Base-by-base conservation (phyloP, 768 basidiomycete genomes). In the Leccinum subtestaceum region DNA sequence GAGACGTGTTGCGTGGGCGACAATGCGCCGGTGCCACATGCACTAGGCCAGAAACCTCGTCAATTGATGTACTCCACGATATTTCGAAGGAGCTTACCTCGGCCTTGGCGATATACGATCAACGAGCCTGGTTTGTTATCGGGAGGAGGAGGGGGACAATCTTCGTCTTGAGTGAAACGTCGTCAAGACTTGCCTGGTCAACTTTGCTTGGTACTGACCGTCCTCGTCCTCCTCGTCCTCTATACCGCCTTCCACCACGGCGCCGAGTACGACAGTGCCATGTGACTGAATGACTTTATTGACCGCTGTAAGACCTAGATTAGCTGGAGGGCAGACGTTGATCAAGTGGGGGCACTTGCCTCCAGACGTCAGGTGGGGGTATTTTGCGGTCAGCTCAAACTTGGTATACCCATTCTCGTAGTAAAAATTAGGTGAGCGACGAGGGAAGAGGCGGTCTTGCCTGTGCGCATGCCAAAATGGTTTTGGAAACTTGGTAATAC, bases 51-150 rank as follows among this genome's bases (percentile, higher is more conserved):
- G 36, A 46, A 25, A 29, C 46, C 19, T 69, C 31, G 58, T 19
- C 31, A 25, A 21, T 27, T 47, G 23, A 13, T 51, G 25, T 43
- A 34, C 17, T 32, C 3, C 8, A 8, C 43, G 21, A 21, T 36
- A 32, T 12, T 15, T 47, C 17, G 46, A 23, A 19, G 60, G 45
- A 23, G 61, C 57, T 32, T 68, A 66, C 70, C 62, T 56, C 53
- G 63, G 3, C 72, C 77, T 17, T 68, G 66, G 27, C 70, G 70
- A 66, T 77, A 77, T 0, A 78, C 76, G 34, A 79, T 74, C 49
- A 84, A 62, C 1, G 81, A 79, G 1, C 84, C 84, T 8, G 71
- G 61, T 52, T 67, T 73, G 60, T 84, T 85, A 55, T 83, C 78
- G 4, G 77, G 74, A 63, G 77, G 74, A 57, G 77, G 74, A 0